These are phyloP conservation scores for Hypsizygus marmoreus DNA, from an alignment of 768 basidiomycete species.

Conservation along the genomic window DNA sequence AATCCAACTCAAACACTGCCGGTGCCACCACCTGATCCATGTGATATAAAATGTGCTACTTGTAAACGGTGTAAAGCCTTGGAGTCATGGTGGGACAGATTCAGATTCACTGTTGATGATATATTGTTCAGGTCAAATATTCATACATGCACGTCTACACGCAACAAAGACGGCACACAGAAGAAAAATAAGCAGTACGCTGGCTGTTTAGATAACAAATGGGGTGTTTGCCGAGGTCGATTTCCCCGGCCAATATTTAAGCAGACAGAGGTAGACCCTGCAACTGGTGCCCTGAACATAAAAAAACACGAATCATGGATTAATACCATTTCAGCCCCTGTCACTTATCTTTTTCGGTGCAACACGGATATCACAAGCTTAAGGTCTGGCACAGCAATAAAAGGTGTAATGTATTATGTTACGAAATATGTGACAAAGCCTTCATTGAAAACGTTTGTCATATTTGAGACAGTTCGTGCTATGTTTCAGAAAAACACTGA, in stretches of 20 bases:
- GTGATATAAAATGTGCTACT: constrained; percentile 5
- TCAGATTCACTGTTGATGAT: constrained; percentile 26
- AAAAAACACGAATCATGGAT: constrained; percentile 37
- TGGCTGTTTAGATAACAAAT: constrained; percentile 29
- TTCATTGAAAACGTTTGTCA: constrained; percentile 36
- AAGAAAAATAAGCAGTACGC: constrained; percentile 5
- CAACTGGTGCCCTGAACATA: constrained; percentile 29
- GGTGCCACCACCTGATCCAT: constrained; percentile 16
- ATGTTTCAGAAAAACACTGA: constrained; percentile 27
- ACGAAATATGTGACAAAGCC: constrained; percentile 47
- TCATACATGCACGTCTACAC: constrained; percentile 23
- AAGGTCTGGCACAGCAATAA: constrained; percentile 40
- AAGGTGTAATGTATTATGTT: constrained; percentile 38
- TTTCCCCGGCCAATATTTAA: constrained; percentile 33
- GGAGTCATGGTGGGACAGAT: constrained; percentile 16
- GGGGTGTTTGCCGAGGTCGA: constrained; percentile 30
- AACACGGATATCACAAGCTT: constrained; percentile 42
- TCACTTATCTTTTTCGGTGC: constrained; percentile 36
- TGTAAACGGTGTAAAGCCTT: constrained; percentile 22
- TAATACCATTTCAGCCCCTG: constrained; percentile 31
- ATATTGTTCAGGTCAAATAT: constrained; percentile 29
- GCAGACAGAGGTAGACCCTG: constrained; percentile 24
- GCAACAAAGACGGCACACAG: constrained; percentile 15
- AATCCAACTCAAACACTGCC: constrained; percentile 26
- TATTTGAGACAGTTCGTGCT: constrained; percentile 33